Conservation (phyloP, 768 basidiomycete genomes). For the Kwoniella sp. region DNA sequence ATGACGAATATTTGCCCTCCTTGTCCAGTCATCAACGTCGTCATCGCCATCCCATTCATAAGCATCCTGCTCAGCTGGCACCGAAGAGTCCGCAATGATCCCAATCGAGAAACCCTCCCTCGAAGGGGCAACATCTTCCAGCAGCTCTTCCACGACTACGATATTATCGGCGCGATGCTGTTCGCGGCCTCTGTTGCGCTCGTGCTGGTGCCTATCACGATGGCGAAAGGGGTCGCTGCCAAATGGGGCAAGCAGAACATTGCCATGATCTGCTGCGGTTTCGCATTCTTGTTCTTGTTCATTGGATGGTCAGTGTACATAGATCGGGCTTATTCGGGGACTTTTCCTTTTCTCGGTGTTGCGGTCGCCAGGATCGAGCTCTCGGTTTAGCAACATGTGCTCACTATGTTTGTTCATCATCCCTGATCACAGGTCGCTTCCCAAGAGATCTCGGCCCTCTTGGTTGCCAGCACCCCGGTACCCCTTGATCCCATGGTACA, state of each 20-base stretch:
- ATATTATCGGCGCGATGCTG: constrained; percentile 13
- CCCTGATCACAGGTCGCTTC: neutral
- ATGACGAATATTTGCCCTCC: no score
- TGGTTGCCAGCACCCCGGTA: constrained; percentile 10
- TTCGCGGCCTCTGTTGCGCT: constrained; percentile 10
- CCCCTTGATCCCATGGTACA: constrained; percentile 15
- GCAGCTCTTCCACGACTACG: constrained; percentile 21
- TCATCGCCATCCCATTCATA: constrained; percentile 16
- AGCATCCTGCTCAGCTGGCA: constrained; percentile 13
- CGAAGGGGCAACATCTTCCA: constrained; percentile 1
- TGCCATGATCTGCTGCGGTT: constrained; percentile 22
- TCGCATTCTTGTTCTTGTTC: constrained; percentile 9
- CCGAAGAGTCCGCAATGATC: neutral
- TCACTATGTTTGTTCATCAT: no score
- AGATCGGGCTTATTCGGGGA: no score
- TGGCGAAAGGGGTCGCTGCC: constrained; percentile 14
- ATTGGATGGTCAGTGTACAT: constrained; percentile 13
- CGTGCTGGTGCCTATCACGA: constrained; percentile 14
- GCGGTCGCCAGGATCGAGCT: no score
- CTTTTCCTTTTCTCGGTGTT: no score
- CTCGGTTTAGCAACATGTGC: no score
- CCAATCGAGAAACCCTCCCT: constrained; percentile 8
- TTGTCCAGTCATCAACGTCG: constrained; percentile 16
- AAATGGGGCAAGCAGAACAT: constrained; percentile 17
- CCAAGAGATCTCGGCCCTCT: constrained; percentile 9